A percentile compares a stretch with the other conserved stretches of the same genome.
Evolutionary conservation across 2,329 filamentous ascomycete genomes (phyloP).

Genomic region (Blastomyces parvus): DNA sequence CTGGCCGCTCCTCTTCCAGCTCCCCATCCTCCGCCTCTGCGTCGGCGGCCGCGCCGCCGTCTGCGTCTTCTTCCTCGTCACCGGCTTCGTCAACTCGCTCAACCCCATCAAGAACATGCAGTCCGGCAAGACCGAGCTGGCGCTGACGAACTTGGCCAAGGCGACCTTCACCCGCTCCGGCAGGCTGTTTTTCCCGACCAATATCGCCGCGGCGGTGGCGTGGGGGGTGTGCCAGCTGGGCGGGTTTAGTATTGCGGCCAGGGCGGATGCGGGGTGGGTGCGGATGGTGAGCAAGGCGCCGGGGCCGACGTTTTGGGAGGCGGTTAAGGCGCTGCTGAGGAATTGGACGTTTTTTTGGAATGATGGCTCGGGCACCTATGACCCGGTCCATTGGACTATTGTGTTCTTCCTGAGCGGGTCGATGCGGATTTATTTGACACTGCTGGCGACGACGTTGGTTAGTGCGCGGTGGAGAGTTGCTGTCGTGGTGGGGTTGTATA

Average conservation of each 20-base stretch:
- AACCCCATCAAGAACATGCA: conserved; percentile 19
- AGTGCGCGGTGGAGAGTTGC: conserved; percentile 28
- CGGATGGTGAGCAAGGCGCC: conserved; percentile 11
- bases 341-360: conserved; percentile 27
- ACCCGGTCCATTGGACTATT: conserved; percentile 37
- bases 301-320: conserved; percentile 14
- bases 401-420: conserved; percentile 34
- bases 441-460: conserved; percentile 33
- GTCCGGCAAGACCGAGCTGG: conserved; percentile 15
- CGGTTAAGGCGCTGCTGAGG: conserved; percentile 14
- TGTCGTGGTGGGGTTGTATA: conserved; percentile 29
- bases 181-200: conserved; percentile 21
- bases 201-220: conserved; percentile 14
- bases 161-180: conserved; percentile 17
- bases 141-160: conserved; percentile 17
- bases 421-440: conserved; percentile 35
- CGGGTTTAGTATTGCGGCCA: conserved; percentile 17
- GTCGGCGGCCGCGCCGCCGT: conserved; percentile 20
- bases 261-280: conserved; percentile 21
- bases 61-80: conserved; percentile 23
- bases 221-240: conserved; percentile 21
- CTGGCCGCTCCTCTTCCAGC: conserved; percentile 19
- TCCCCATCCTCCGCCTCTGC: conserved; percentile 22
- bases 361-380: conserved; percentile 32
- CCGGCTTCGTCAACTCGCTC: conserved; percentile 23